Percentiles rank a stretch among this genome's conserved stretches.
Evolutionary conservation across 1,284 basidiomycete species (phyloP).

Genomic region (Ustilago xerochloae): DNA sequence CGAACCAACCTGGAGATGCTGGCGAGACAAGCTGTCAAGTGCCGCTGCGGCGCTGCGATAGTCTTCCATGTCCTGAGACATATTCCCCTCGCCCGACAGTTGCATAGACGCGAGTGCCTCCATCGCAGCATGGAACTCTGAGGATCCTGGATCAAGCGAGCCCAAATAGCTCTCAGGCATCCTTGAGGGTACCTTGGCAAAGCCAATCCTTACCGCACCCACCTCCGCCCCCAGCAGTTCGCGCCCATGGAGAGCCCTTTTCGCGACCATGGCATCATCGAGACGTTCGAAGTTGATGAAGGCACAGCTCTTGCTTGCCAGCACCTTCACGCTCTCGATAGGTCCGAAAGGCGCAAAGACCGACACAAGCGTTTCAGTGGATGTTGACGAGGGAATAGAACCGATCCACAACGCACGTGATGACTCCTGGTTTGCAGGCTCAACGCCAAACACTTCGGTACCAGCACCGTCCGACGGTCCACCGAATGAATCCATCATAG

Average conservation of each 20-base stretch:
- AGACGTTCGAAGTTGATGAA: slow-evolving; percentile 96
- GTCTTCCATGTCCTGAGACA: slow-evolving; percentile 90
- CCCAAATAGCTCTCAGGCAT: slow-evolving; percentile 22
- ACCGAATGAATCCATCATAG: slow-evolving; percentile 5
- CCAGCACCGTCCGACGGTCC: slow-evolving; percentile 2
- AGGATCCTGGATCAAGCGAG: slow-evolving; percentile 28
- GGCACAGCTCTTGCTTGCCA: slow-evolving; percentile 96
- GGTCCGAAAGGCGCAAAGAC: slow-evolving; percentile 94
- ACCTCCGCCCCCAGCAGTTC: slow-evolving; percentile 95
- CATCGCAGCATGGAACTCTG: slow-evolving; percentile 46
- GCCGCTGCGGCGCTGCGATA: slow-evolving; percentile 86
- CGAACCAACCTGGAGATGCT: slow-evolving; percentile 19
- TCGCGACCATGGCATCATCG: slow-evolving; percentile 92
- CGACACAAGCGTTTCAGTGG: slow-evolving; percentile 75
- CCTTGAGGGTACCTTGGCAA: slow-evolving; percentile 83
- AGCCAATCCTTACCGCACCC: slow-evolving; percentile 94
- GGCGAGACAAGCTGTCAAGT: slow-evolving; percentile 81
- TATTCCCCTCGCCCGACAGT: slow-evolving; percentile 88
- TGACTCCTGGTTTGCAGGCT: slow-evolving; percentile 36
- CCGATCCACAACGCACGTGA: slow-evolving; percentile 63
- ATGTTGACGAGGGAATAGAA: slow-evolving; percentile 52
- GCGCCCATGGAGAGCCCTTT: slow-evolving; percentile 92
- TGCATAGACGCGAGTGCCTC: slow-evolving; percentile 66
- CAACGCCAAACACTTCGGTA: slow-evolving; percentile 21
- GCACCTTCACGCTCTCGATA: slow-evolving; percentile 92